Base-by-base conservation (phyloP, 108 stramenopile genomes). In the Pseudonitzschia delicatissima region DNA sequence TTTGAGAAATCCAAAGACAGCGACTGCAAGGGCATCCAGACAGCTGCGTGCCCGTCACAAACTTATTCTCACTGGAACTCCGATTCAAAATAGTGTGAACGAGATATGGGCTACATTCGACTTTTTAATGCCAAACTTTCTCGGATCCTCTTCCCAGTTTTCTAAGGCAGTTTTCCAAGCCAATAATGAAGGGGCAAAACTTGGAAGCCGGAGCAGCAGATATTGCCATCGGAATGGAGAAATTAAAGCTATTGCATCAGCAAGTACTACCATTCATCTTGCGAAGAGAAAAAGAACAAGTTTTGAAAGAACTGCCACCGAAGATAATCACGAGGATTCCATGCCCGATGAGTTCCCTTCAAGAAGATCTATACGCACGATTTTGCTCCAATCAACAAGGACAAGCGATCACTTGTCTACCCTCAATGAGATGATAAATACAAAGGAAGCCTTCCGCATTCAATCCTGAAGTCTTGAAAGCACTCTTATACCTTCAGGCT, bases 51-150 rank as follows among this genome's bases (percentile, higher is more conserved):
- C 90, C 27, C 49, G 73, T 21, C 87, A 97, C 77, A 83, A 88
- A 52, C 67, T 96, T 26, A 77, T 98, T 45, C 67, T 97, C 57
- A 96, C 92, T 23, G 97, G 97, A 28, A 98, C 96, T 33, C 93
- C 95, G 13, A 80, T 97, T 18, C 97, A 99, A 74, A 98, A 98
- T 74, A 90, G 91, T 53, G 96, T 99, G n/a, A 77, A 95, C 53
- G 99, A 99, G 66, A 76, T 99, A 12, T 98, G 97, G 97, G 91
- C 97, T 52, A 81, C 90, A 12, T 96, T 99, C 69, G 98, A 99
- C 62, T 99, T 96, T 53, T 86, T 99, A 5, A 86, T 98, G 86
- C 97, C 97, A 0, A 93, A 93, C 70, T 96, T 98, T 71, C 92
- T 99, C 67, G 96, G 96, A 20, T 69, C 81, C 13, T 69, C 81